phyloP scores from a whole-genome alignment of 805 yeast genomes.

The Wickerhamiella azymoides region DNA sequence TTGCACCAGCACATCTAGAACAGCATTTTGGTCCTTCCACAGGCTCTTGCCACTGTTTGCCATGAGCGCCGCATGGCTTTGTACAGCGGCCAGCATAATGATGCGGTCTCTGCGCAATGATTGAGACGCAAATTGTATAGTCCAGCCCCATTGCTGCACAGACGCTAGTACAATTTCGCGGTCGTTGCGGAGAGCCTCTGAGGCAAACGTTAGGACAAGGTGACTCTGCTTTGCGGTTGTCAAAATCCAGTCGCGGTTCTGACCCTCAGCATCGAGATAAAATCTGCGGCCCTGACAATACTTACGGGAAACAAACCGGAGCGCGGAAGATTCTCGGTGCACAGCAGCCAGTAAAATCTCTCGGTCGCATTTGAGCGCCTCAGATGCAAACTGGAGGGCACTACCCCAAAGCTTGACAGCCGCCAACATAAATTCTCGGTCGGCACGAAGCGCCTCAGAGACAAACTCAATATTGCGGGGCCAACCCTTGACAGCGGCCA shows the following conservation, averaged over 20 bases:
- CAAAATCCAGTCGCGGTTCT: too few species aligned
- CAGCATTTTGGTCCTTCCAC: too few species aligned
- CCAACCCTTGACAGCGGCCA: constrained; percentile 1
- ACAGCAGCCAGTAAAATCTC: neutral
- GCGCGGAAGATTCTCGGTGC: neutral
- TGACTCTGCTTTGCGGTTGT: too few species aligned
- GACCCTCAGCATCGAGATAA: too few species aligned
- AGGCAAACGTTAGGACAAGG: neutral
- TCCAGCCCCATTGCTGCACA: neutral
- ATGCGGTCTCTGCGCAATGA: neutral
- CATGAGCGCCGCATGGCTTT: neutral
- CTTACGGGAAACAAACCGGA: neutral
- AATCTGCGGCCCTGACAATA: too few species aligned
- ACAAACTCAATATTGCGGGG: neutral
- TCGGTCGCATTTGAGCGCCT: neutral
- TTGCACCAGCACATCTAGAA: too few species aligned
- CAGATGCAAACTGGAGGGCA: neutral
- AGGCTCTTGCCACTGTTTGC: too few species aligned
- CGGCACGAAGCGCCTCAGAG: neutral
- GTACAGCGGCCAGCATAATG: neutral
- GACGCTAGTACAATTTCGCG: neutral
- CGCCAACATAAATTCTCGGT: neutral
- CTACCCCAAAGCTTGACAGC: neutral
- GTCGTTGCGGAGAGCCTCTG: neutral
- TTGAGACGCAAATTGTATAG: neutral